These are phyloP conservation scores for Hymenoscyphus salicellus DNA, from an alignment of 2,329 filamentous ascomycete species.

Conservation along the genomic window DNA sequence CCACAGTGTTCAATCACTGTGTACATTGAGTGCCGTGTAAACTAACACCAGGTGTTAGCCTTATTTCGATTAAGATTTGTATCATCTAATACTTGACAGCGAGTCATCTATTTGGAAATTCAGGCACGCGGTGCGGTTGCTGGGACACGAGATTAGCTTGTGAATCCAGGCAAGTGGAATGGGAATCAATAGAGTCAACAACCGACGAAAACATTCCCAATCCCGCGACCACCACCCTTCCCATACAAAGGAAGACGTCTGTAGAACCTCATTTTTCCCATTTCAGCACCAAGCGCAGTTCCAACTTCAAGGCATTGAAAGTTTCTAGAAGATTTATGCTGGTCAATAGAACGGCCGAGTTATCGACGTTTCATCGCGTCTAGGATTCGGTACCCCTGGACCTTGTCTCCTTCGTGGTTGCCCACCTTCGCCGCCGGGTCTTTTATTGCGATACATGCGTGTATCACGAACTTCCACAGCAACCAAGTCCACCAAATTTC, in stretches of 20 bases:
- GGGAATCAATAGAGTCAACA: constrained; percentile 5
- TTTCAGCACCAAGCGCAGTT: neutral
- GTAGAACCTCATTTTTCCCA: neutral
- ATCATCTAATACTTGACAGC: neutral
- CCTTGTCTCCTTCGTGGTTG: no score
- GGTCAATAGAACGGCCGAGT: constrained; percentile 19
- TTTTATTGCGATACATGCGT: constrained; percentile 16
- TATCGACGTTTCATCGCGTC: constrained; percentile 24
- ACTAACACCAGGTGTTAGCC: neutral
- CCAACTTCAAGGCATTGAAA: neutral
- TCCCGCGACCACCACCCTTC: neutral
- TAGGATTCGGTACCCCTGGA: constrained; percentile 10
- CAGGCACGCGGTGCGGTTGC: constrained; percentile 5
- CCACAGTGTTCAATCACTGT: neutral
- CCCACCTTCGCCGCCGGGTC: constrained; percentile 4
- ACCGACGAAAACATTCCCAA: neutral
- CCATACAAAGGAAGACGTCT: neutral
- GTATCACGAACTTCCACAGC: constrained; percentile 27
- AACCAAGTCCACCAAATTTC: constrained; percentile 13
- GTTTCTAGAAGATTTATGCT: constrained; percentile 22
- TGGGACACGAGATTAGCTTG: constrained; percentile 7
- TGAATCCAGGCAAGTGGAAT: neutral
- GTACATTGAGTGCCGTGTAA: neutral
- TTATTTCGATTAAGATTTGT: constrained; percentile 1
- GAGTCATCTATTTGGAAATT: neutral